A percentile compares a stretch with the other conserved stretches of the same genome.
phyloP scores from a whole-genome alignment of 495 filamentous ascomycete genomes.

The Penicillium manginii region DNA sequence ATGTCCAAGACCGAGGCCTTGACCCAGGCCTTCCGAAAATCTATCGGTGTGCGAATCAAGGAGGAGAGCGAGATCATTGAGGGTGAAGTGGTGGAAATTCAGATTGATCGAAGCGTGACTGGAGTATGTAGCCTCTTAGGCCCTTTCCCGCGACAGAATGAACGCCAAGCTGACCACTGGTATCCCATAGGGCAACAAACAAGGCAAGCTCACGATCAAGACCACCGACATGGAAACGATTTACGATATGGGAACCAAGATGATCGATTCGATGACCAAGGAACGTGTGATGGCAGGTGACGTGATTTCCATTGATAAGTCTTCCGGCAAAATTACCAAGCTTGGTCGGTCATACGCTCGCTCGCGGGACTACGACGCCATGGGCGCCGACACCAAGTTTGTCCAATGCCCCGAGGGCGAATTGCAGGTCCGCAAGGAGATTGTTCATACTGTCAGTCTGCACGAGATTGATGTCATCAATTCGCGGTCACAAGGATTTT shows the following conservation, averaged over 20 bases:
- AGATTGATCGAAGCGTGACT: slow-evolving; percentile 96
- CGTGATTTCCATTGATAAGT: slow-evolving; percentile 97
- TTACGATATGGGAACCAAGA: slow-evolving; percentile 98
- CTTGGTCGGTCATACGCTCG: slow-evolving; percentile 90
- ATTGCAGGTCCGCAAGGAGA: slow-evolving; percentile 95
- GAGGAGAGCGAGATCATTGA: slow-evolving; percentile 99
- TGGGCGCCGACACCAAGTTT: slow-evolving; percentile 98
- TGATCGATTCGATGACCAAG: slow-evolving; percentile 99
- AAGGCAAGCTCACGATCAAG: slow-evolving; percentile 99
- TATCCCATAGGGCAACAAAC: slow-evolving; percentile 72
- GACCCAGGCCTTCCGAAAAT: slow-evolving; percentile 95
- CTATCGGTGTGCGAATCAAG: slow-evolving; percentile 94
- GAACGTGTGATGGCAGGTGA: slow-evolving; percentile 98
- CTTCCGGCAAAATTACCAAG: slow-evolving; percentile 96
- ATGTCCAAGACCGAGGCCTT: slow-evolving; percentile 99
- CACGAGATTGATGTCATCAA: slow-evolving; percentile 99
- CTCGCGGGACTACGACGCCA: slow-evolving; percentile 97
- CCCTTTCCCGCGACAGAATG: background rate
- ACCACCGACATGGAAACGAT: slow-evolving; percentile 99
- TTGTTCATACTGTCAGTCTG: slow-evolving; percentile 92
- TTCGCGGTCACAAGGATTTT: slow-evolving; percentile 92
- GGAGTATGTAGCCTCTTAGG: slow-evolving; percentile 54
- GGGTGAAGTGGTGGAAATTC: slow-evolving; percentile 98
- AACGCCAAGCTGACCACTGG: slow-evolving; percentile 22
- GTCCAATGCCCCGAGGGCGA: slow-evolving; percentile 98